A percentile compares a stretch with the other conserved stretches of the same genome.
Evolutionary conservation across 768 basidiomycete genomes (phyloP).

Genomic region (Lactarius tabidus): DNA sequence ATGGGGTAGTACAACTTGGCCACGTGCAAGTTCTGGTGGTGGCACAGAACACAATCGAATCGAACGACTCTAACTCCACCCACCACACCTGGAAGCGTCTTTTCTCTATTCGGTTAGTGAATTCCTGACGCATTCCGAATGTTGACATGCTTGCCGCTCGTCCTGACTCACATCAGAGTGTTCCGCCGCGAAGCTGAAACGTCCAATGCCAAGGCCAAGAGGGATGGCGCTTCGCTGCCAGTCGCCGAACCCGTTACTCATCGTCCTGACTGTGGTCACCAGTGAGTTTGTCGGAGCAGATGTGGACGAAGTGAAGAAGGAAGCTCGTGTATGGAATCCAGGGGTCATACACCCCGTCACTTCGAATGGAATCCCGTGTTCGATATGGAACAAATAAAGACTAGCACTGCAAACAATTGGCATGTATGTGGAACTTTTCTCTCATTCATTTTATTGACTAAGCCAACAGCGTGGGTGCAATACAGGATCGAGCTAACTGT

Average conservation of each 20-base stretch:
- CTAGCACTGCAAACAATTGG: not conserved
- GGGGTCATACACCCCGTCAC: not conserved
- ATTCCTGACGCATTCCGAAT: not conserved
- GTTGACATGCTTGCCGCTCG: not conserved
- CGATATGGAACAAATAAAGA: constrained; percentile 4
- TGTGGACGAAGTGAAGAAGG: not conserved
- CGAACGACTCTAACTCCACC: not conserved
- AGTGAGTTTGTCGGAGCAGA: not conserved
- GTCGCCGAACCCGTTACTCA: not conserved
- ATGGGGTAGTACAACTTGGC: not conserved
- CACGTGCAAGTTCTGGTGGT: not conserved
- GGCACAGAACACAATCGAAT: not conserved
- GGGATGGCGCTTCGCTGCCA: not conserved
- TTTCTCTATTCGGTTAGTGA: not conserved
- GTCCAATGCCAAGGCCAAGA: not conserved
- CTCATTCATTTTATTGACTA: not conserved
- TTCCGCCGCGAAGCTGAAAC: not conserved
- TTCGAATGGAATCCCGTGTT: not conserved
- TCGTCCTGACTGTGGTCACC: not conserved
- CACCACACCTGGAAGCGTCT: not conserved
- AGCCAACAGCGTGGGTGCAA: not conserved
- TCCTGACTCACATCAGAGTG: not conserved
- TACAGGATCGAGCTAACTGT: not conserved
- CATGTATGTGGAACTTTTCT: not conserved
- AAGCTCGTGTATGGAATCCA: not conserved